Evolutionary conservation across 2,329 filamentous ascomycete species (phyloP).

Genomic region (Fusarium albidum): DNA sequence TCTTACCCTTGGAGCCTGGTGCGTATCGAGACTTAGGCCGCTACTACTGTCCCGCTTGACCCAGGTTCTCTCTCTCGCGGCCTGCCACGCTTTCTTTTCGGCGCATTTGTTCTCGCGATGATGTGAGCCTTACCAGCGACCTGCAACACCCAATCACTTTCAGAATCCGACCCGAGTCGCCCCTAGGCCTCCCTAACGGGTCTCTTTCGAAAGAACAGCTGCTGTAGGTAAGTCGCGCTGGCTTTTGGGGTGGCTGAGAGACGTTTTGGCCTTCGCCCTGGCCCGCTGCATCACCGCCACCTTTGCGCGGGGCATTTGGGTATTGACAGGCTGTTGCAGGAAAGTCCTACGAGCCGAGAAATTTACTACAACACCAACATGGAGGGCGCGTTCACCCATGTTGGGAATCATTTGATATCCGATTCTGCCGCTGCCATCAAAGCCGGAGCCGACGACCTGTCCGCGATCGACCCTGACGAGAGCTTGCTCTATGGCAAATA

Average conservation of each 20-base stretch:
- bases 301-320: slow-evolving; percentile 35
- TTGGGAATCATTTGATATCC: slow-evolving; percentile 86
- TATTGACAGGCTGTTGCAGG: slow-evolving; percentile 31
- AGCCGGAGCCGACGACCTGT: slow-evolving; percentile 79
- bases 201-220: slow-evolving; percentile 34
- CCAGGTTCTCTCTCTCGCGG: slow-evolving; percentile 17
- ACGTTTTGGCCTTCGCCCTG: slow-evolving; percentile 14
- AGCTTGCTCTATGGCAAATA: slow-evolving; percentile 78
- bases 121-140: slow-evolving; percentile 47
- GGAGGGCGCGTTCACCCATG: slow-evolving; percentile 89
- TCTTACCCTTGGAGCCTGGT: slow-evolving; percentile 27
- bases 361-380: slow-evolving; percentile 56
- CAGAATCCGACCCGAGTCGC: slow-evolving; percentile 40
- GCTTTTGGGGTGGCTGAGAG: slow-evolving; percentile 5
- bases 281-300: slow-evolving; percentile 28
- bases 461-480: slow-evolving; percentile 79
- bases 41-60: slow-evolving; percentile 3
- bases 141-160: slow-evolving; percentile 43
- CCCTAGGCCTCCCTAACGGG: slow-evolving; percentile 33
- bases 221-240: slow-evolving; percentile 39
- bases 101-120: slow-evolving; percentile 46
- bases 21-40: slow-evolving; percentile 9
- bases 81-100: slow-evolving; percentile 25
- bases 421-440: slow-evolving; percentile 89
- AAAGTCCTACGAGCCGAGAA: slow-evolving; percentile 40